phyloP scores from a whole-genome alignment of 179 eudicot genomes.

The Sideroxylon spinosum region DNA sequence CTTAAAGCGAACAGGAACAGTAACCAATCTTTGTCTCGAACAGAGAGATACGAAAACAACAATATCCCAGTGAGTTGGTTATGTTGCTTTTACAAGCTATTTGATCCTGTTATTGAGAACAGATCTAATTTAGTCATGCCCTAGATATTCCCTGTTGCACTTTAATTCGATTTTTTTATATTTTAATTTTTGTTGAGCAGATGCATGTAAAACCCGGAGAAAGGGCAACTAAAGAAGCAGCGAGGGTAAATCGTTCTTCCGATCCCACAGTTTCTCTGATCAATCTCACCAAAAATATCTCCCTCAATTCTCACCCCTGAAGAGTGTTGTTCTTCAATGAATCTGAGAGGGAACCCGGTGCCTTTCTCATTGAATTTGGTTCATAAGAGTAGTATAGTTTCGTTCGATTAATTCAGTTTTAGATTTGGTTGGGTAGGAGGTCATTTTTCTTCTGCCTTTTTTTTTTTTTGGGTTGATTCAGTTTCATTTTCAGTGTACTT shows the following conservation, averaged over 20 bases:
- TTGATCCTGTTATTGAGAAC: background rate
- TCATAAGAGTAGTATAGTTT: too few relatives aligned
- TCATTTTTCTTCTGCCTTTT: too few relatives aligned
- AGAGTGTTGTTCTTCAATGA: conserved; percentile 15
- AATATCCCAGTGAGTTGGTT: conserved; percentile 28
- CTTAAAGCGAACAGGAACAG: conserved; percentile 47
- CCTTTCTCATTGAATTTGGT: background rate
- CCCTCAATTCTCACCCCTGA: conserved; percentile 35
- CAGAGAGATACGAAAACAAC: conserved; percentile 21
- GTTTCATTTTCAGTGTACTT: too few relatives aligned
- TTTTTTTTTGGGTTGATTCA: too few relatives aligned
- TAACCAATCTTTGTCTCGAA: conserved; percentile 34
- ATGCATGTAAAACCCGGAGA: conserved; percentile 23
- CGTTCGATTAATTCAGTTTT: too few relatives aligned
- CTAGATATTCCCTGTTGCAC: background rate
- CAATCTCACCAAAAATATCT: conserved; percentile 44
- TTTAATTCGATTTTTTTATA: background rate
- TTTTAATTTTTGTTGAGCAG: conserved; percentile 19
- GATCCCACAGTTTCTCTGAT: conserved; percentile 40
- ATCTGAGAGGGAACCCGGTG: conserved; percentile 16
- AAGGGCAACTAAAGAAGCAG: conserved; percentile 20
- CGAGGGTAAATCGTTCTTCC: background rate
- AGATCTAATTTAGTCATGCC: background rate
- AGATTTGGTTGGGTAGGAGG: too few relatives aligned
- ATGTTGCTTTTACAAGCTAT: background rate